phyloP scores from a whole-genome alignment of 2,329 filamentous ascomycete genomes.

The Colletotrichum sublineola region DNA sequence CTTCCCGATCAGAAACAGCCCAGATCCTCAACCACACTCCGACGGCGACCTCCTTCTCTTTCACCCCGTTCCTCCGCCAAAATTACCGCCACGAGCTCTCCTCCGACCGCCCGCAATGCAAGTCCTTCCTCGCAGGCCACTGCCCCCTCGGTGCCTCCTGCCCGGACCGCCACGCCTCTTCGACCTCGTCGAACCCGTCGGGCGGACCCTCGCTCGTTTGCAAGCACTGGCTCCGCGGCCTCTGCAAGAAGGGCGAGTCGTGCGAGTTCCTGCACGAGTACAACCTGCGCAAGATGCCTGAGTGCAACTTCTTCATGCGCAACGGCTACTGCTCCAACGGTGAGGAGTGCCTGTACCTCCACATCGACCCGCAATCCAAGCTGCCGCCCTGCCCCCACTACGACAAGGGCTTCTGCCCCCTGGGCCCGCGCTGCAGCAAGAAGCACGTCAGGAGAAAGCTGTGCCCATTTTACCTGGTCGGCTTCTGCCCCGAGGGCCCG shows the following conservation, averaged over 20 bases:
- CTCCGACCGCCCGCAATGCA: conserved; percentile 84
- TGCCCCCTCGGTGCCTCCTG: conserved; percentile 89
- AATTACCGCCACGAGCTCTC: conserved; percentile 89
- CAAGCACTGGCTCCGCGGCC: conserved; percentile 97
- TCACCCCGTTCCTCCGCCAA: conserved; percentile 85
- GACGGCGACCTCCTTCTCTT: conserved; percentile 79
- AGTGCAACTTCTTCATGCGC: conserved; percentile 95
- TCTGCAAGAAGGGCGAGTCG: conserved; percentile 96
- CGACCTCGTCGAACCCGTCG: conserved; percentile 55
- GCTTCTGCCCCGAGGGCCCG: conserved; percentile 89
- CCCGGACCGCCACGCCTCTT: conserved; percentile 80
- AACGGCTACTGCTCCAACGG: conserved; percentile 97
- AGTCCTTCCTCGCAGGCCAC: conserved; percentile 85
- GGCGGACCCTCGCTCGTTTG: conserved; percentile 86
- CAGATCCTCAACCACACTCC: conserved; percentile 70
- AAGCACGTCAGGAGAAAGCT: conserved; percentile 87
- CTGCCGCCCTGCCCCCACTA: conserved; percentile 90
- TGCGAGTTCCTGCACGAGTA: conserved; percentile 99
- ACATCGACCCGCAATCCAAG: conserved; percentile 86
- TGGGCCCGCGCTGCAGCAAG: conserved; percentile 89
- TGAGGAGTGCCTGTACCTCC: conserved; percentile 94
- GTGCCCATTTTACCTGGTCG: conserved; percentile 89
- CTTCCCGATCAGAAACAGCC: conserved; percentile 47
- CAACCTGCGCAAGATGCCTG: conserved; percentile 97
- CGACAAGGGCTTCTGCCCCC: conserved; percentile 92